Base-by-base conservation (phyloP, 2,329 filamentous ascomycete genomes). In the Sporothrix globosa region DNA sequence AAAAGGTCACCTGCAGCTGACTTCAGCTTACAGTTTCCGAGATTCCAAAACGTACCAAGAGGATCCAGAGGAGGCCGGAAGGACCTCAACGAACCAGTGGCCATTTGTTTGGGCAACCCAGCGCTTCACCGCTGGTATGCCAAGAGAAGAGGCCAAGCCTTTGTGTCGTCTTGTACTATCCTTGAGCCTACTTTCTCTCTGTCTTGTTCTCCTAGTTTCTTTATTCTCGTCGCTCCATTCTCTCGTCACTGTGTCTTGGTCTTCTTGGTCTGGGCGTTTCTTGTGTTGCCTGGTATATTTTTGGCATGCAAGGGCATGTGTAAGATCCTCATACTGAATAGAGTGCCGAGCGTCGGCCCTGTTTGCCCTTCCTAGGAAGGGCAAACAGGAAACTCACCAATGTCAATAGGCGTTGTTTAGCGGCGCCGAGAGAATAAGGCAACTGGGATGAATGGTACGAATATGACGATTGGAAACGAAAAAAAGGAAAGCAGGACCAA, bases 131-230 rank as follows among this genome's bases (percentile, higher is more conserved):
- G 39, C 39, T 65, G 69, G 67, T 65, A 71, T 68, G 69, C 69
- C 69, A 71, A 71, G 69, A 68, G 21, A 24, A 21, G 10, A 13
- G 61, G 68, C 69, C 69, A 67, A 70, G 69, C 61, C 67, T 69
- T 34, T 69, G 27, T 44, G 44, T 61, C 67, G 11, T 63, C 56
- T 41, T 54, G 34, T 61, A n/a, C 11, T 44, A 34, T 6, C 34
- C 4, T 7, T 34, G 6, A 34, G 7, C 30, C 34, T 56, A 34
- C 27, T 58, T 58, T 34, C 4, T 66, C 10, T 13, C 17, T 19
- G n/a, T 13, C 41, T 48, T 30, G 58, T 68, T 63, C n/a, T 17
- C 10, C 39, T 46, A 46, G 44, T 27, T n/a, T 21, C 39, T 24
- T 27, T 27, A 17, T 27, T 54, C 52, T 54, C 21, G 52, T 54